These are phyloP conservation scores for Musa balbisiana DNA, from an alignment of 202 grass and related monocot genomes.

Conservation along the genomic window DNA sequence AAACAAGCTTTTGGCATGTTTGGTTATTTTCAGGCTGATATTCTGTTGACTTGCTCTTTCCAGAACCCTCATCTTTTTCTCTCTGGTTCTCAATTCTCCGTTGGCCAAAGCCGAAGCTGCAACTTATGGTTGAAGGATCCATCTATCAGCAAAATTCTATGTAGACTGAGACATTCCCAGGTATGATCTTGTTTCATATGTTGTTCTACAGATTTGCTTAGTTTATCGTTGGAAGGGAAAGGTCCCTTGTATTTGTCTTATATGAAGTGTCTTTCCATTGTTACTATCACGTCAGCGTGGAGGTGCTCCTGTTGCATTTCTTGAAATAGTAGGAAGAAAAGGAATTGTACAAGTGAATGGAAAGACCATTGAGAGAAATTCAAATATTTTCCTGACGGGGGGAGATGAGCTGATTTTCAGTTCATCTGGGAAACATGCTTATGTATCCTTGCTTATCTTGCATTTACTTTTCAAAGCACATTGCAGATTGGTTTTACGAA, in stretches of 20 bases:
- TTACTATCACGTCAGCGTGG: conserved; percentile 45
- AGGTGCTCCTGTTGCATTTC: conserved; percentile 41
- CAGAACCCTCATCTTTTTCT: conserved; percentile 85
- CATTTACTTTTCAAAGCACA: conserved; percentile 14
- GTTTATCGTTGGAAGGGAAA: not conserved
- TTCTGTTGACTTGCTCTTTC: conserved; percentile 19
- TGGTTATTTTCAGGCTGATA: conserved; percentile 3
- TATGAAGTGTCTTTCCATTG: conserved; percentile 24
- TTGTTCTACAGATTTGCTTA: conserved; percentile 20
- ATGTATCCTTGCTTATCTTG: conserved; percentile 60
- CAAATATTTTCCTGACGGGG: conserved; percentile 58
- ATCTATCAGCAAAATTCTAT: conserved; percentile 74
- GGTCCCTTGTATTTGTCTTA: not conserved
- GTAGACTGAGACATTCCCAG: conserved; percentile 62
- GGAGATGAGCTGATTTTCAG: conserved; percentile 88
- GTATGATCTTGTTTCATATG: conserved; percentile 33
- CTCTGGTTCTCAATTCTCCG: conserved; percentile 45
- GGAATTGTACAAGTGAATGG: conserved; percentile 72
- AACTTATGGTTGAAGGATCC: conserved; percentile 77
- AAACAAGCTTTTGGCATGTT: conserved; percentile 8
- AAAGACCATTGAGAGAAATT: conserved; percentile 37
- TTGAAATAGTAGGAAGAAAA: conserved; percentile 87
- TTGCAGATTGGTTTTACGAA: conserved; percentile 21
- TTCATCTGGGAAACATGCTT: conserved; percentile 72
- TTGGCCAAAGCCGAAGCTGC: conserved; percentile 68